phyloP scores from a whole-genome alignment of 495 filamentous ascomycete species.

The Neurospora tetraspora region DNA sequence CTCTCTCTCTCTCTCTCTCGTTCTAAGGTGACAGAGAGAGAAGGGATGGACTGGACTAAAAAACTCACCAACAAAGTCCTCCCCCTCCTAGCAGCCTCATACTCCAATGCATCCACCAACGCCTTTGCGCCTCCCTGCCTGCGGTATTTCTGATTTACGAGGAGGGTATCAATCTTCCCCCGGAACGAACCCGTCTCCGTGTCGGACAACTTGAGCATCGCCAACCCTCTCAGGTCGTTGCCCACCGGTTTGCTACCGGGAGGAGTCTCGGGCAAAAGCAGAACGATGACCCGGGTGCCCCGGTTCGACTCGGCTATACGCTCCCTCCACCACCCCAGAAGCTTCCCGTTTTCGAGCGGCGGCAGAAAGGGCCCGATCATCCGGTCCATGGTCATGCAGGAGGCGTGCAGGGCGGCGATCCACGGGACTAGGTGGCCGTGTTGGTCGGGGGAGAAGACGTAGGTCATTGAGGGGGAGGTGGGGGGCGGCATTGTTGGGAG shows the following conservation, averaged over 20 bases:
- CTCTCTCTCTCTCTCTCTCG: neutral
- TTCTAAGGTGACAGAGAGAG: neutral
- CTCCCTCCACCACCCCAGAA: slow-evolving; percentile 30
- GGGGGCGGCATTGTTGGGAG: neutral
- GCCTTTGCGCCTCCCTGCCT: slow-evolving; percentile 20
- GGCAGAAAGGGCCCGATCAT: slow-evolving; percentile 31
- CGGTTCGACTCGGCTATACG: slow-evolving; percentile 23
- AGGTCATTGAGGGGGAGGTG: slow-evolving; percentile 5
- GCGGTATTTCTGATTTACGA: slow-evolving; percentile 23
- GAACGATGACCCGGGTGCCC: slow-evolving; percentile 24
- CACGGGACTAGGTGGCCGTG: slow-evolving; percentile 28
- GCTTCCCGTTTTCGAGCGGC: slow-evolving; percentile 28
- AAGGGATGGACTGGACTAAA: neutral
- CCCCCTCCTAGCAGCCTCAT: slow-evolving; percentile 24
- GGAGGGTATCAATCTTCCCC: slow-evolving; percentile 28
- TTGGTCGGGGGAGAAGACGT: slow-evolving; percentile 22
- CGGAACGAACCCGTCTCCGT: slow-evolving; percentile 27
- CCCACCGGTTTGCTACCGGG: slow-evolving; percentile 18
- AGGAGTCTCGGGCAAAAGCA: slow-evolving; percentile 20
- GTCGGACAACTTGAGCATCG: slow-evolving; percentile 26
- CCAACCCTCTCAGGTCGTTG: slow-evolving; percentile 26
- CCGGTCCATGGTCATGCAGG: slow-evolving; percentile 27
- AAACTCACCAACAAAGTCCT: slow-evolving; percentile 27
- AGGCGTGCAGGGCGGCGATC: slow-evolving; percentile 31
- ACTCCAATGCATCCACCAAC: slow-evolving; percentile 27